A percentile compares a stretch with the other conserved stretches of the same genome.
Evolutionary conservation across 768 basidiomycete species (phyloP).

Genomic region (Leccinum barrowsii): DNA sequence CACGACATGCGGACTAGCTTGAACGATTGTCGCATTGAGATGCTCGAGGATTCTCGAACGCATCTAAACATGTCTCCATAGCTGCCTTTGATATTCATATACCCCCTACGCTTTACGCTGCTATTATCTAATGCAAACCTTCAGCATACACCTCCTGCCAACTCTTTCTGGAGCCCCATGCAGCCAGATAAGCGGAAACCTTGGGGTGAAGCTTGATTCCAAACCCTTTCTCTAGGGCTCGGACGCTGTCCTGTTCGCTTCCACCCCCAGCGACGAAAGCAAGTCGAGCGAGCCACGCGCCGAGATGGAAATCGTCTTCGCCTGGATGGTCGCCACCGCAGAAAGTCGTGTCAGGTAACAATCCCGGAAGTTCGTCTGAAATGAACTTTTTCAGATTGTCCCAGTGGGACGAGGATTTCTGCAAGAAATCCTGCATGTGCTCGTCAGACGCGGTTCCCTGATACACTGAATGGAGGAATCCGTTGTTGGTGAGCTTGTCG

Average conservation of each 20-base stretch:
- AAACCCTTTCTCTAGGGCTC: conserved; percentile 38
- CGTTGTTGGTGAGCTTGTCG: conserved; percentile 38
- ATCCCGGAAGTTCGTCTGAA: conserved; percentile 36
- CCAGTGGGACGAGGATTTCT: conserved; percentile 38
- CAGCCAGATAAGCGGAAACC: conserved; percentile 40
- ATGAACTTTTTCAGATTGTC: conserved; percentile 36
- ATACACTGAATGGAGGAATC: conserved; percentile 40
- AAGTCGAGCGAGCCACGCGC: conserved; percentile 50
- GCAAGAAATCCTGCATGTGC: conserved; percentile 38
- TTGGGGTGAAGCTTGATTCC: conserved; percentile 36
- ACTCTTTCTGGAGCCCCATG: conserved; percentile 44
- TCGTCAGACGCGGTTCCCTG: conserved; percentile 35
- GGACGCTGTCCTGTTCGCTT: conserved; percentile 35
- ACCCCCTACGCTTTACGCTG: background rate
- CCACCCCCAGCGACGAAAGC: conserved; percentile 36
- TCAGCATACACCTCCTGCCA: conserved; percentile 43
- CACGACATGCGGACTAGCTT: conserved; percentile 37
- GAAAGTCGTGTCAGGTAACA: conserved; percentile 44
- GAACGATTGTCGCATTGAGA: conserved; percentile 61
- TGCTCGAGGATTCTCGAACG: conserved; percentile 54
- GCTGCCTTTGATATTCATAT: background rate
- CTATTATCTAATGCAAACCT: conserved; percentile 38
- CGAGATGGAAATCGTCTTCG: conserved; percentile 56
- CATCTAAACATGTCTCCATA: conserved; percentile 32
- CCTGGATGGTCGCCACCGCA: conserved; percentile 45